Conservation (phyloP, 2,329 filamentous ascomycete species). For the Dactylellina drechsleri region DNA sequence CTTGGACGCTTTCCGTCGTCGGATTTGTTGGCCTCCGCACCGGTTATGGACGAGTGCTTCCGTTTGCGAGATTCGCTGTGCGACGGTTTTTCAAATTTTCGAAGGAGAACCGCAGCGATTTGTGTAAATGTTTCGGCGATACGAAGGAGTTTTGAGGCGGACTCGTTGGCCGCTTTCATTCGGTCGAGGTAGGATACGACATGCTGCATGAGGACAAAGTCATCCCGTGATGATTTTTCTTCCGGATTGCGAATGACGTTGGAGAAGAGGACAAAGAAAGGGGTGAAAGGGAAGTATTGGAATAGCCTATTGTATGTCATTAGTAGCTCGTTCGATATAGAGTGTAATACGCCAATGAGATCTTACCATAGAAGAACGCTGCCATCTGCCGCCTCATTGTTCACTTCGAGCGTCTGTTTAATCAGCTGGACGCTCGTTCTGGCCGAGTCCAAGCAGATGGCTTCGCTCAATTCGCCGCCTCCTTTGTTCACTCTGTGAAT, state of each 20-base stretch:
- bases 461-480: constrained; percentile 47
- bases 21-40: constrained; percentile 22
- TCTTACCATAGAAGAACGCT: constrained; percentile 60
- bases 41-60: constrained; percentile 47
- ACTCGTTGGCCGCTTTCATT: constrained; percentile 57
- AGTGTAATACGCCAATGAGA: not conserved
- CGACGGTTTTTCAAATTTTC: constrained; percentile 51
- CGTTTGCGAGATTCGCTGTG: constrained; percentile 51
- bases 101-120: constrained; percentile 54
- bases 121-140: constrained; percentile 58
- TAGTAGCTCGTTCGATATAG: not conserved
- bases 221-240: constrained; percentile 47
- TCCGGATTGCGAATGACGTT: constrained; percentile 64
- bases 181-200: constrained; percentile 57
- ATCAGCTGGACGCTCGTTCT: constrained; percentile 50
- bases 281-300: constrained; percentile 68
- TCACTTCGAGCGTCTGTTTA: constrained; percentile 49
- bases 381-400: constrained; percentile 61
- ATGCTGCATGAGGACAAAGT: constrained; percentile 57
- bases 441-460: constrained; percentile 50
- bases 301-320: constrained; percentile 46
- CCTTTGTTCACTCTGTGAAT: constrained; percentile 48
- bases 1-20: constrained; percentile 52
- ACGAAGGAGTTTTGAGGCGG: constrained; percentile 57
- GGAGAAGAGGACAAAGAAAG: constrained; percentile 71